These are phyloP conservation scores for Melanomma pulvis-pyrius DNA, from an alignment of 495 filamentous ascomycete species.

Conservation along the genomic window DNA sequence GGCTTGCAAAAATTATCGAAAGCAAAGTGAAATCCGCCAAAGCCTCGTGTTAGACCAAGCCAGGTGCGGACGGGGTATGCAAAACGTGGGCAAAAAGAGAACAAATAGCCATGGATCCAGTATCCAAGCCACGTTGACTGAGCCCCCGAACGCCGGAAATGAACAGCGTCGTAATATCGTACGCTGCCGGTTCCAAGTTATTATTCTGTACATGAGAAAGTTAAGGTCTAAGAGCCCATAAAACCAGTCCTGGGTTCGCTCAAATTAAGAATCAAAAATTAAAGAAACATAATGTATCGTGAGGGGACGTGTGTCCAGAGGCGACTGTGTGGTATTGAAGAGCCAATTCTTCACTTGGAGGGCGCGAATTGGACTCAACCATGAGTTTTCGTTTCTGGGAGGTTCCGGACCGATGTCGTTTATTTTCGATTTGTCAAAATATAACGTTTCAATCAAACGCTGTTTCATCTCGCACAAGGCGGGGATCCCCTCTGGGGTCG, in stretches of 20 bases:
- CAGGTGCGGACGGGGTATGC: constrained; percentile 4
- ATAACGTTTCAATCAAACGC: constrained; percentile 30
- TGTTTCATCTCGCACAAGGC: constrained; percentile 30
- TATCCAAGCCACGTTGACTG: not conserved
- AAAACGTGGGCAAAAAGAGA: constrained; percentile 1
- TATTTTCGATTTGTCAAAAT: not conserved
- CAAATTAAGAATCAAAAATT: constrained; percentile 32
- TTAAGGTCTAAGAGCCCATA: constrained; percentile 10
- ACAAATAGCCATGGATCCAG: no score
- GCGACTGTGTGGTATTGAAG: not conserved
- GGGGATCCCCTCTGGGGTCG: not conserved
- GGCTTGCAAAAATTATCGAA: constrained; percentile 2
- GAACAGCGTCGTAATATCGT: constrained; percentile 1
- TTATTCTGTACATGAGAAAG: constrained; percentile 25
- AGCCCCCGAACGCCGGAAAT: constrained; percentile 17
- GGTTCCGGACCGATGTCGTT: no score
- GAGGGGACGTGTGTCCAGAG: not conserved
- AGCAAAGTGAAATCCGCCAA: not conserved
- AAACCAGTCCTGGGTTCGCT: constrained; percentile 28
- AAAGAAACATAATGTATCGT: constrained; percentile 7
- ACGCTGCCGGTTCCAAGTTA: not conserved
- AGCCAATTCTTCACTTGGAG: not conserved
- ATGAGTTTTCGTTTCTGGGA: not conserved
- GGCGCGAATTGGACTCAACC: not conserved
- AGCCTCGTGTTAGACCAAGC: not conserved